phyloP scores from a whole-genome alignment of 805 yeast genomes.

The Pichia gijzeniarum region DNA sequence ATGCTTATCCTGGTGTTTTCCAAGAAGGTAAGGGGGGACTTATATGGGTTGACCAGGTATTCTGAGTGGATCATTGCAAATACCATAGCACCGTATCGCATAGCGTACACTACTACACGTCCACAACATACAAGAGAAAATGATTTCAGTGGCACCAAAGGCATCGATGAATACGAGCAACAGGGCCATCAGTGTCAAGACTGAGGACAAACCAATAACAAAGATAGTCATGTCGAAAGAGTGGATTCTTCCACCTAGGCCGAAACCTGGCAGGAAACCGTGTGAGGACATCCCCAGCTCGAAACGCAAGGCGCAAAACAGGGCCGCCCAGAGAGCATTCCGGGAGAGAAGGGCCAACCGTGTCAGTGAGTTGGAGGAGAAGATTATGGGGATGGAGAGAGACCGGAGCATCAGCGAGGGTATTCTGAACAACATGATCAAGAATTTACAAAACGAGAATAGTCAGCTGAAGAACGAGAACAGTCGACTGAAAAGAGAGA shows the following conservation, averaged over 20 bases:
- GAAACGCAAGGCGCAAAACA: constrained; percentile 81
- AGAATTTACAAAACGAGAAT: constrained; percentile 41
- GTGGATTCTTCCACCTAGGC: constrained; percentile 58
- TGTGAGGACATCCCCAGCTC: constrained; percentile 70
- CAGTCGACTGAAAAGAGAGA: constrained; percentile 27
- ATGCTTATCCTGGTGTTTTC: neutral
- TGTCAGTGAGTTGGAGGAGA: constrained; percentile 70
- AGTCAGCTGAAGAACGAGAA: constrained; percentile 28
- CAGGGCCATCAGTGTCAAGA: neutral
- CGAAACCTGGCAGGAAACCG: constrained; percentile 48
- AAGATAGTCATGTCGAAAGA: constrained; percentile 52
- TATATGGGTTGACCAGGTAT: too few relatives aligned
- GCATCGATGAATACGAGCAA: neutral
- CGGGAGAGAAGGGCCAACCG: constrained; percentile 81
- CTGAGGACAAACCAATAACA: constrained; percentile 27
- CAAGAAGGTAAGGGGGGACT: too few relatives aligned
- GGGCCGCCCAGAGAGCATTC: constrained; percentile 93
- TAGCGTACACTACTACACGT: too few relatives aligned
- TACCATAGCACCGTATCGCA: too few relatives aligned
- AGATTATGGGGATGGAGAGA: constrained; percentile 58
- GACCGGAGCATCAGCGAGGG: constrained; percentile 58
- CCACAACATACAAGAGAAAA: too few relatives aligned
- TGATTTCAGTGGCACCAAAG: constrained; percentile 12
- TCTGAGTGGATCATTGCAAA: too few relatives aligned
- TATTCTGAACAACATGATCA: constrained; percentile 45